Base-by-base conservation (phyloP, 1,284 basidiomycete species). In the Apiotrichum gracile region DNA sequence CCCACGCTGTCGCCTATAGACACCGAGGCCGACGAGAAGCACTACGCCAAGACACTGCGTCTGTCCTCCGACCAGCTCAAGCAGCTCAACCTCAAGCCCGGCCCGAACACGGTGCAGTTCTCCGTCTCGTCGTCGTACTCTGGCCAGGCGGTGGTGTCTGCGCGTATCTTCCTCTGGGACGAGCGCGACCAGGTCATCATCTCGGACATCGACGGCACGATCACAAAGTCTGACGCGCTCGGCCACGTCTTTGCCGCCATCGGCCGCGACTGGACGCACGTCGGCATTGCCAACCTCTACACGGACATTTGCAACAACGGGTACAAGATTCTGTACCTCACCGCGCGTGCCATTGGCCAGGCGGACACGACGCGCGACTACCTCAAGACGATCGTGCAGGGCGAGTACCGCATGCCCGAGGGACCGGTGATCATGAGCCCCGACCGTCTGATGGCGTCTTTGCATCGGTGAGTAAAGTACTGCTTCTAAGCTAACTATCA, bases 381-480 rank as follows among this genome's bases (percentile, higher is more conserved):
- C 68, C 81, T 98, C 37, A 90, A 87, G 70, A 88, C 90, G 10
- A 91, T 99, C 74, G 88, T 88, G 67, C 96, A 98, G 78, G 90
- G 94, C 63, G 85, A 91, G 60, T 97, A 96, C 70, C 87, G 91
- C 68, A 80, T 99, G 29, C 96, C 96, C 0, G 91, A 97, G 66
- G 96, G 96, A 0, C 96, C 96, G 5, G 96, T 99, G 47, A 93
- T 98, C 70, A 97, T 99, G 96, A 93, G 89, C 66, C 96, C 96
- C 0, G 96, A 99, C 73, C 82, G 96, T 16, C 73, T 98, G 52
- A 93, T 99, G 81, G 87, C 91, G 3, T 92, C 89, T 31, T 75
- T 98, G 46, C 96, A 98, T 75, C 85, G 94, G 88, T 90, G 64
- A 63, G 83, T 73, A 8, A n/a, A n/a, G n/a, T 49, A 22, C 4